Conservation (phyloP, 1,284 basidiomycete genomes). For the Cutaneotrichosporon sp. region DNA sequence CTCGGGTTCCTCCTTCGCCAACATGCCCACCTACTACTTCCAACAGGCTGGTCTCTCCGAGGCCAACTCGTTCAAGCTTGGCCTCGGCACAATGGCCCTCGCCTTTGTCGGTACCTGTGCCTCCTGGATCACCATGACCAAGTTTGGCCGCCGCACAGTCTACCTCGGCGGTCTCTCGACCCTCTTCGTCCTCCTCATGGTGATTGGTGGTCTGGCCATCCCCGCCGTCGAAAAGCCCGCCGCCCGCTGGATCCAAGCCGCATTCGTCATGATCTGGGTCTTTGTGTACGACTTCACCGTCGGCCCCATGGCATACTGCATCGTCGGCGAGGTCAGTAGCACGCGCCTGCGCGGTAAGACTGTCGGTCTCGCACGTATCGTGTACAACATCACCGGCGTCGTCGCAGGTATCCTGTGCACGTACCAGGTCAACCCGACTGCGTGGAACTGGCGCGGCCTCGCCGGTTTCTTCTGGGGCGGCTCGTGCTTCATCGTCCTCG, state of each 20-base stretch:
- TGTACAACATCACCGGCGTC: conserved; percentile 49
- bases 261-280: conserved; percentile 31
- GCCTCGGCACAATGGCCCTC: conserved; percentile 49
- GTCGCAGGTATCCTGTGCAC: conserved; percentile 22
- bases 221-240: neutral
- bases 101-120: conserved; percentile 50
- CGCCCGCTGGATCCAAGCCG: conserved; percentile 23
- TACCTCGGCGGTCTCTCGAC: conserved; percentile 53
- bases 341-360: conserved; percentile 56
- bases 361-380: conserved; percentile 54
- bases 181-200: conserved; percentile 49
- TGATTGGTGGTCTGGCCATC: conserved; percentile 49
- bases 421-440: conserved; percentile 27
- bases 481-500: conserved; percentile 26
- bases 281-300: conserved; percentile 36
- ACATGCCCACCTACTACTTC: conserved; percentile 10
- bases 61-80: conserved; percentile 28
- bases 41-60: conserved; percentile 6
- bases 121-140: conserved; percentile 46
- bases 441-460: conserved; percentile 34
- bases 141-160: conserved; percentile 51
- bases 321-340: conserved; percentile 53
- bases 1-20: conserved; percentile 22
- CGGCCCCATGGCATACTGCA: conserved; percentile 28
- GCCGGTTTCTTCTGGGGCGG: conserved; percentile 53